phyloP scores from a whole-genome alignment of 345 rosid genomes.

The Crucihimalaya himalaica region DNA sequence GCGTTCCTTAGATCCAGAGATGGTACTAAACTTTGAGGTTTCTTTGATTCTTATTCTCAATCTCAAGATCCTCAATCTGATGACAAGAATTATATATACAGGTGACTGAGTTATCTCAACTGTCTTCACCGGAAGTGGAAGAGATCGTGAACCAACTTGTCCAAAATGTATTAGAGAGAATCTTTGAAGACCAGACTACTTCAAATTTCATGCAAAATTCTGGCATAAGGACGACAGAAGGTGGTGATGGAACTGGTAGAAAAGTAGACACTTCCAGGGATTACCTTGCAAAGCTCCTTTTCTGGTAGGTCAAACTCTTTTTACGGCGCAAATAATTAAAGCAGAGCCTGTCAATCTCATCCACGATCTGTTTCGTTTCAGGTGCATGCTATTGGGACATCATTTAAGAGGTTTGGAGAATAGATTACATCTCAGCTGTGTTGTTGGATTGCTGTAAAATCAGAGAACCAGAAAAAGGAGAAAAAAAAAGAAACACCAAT shows the following conservation, averaged over 20 bases:
- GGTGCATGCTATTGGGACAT: conserved; percentile 97
- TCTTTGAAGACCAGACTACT: conserved; percentile 50
- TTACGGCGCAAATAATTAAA: not conserved
- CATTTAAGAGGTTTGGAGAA: conserved; percentile 95
- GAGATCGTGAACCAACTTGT: conserved; percentile 86
- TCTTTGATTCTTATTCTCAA: not conserved
- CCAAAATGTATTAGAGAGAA: conserved; percentile 53
- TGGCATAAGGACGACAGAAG: conserved; percentile 38
- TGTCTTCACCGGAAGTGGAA: conserved; percentile 84
- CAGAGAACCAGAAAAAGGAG: conserved; percentile 25
- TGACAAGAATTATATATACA: conserved; percentile 23
- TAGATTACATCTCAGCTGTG: conserved; percentile 88
- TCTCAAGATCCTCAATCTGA: not conserved
- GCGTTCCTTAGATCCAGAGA: conserved; percentile 72
- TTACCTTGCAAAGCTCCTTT: conserved; percentile 89
- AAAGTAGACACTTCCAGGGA: conserved; percentile 74
- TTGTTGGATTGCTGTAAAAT: conserved; percentile 77
- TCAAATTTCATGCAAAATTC: conserved; percentile 43
- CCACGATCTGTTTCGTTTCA: conserved; percentile 29
- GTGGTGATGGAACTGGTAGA: conserved; percentile 45
- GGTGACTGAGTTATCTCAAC: conserved; percentile 80
- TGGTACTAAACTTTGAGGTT: conserved; percentile 48
- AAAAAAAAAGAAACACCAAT: conserved; percentile 27
- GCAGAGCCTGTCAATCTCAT: conserved; percentile 8
- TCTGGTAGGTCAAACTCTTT: conserved; percentile 59